These are phyloP conservation scores for Straminergon stramineum DNA, from an alignment of 225 moss, liverwort and hornwort species.

Conservation along the genomic window DNA sequence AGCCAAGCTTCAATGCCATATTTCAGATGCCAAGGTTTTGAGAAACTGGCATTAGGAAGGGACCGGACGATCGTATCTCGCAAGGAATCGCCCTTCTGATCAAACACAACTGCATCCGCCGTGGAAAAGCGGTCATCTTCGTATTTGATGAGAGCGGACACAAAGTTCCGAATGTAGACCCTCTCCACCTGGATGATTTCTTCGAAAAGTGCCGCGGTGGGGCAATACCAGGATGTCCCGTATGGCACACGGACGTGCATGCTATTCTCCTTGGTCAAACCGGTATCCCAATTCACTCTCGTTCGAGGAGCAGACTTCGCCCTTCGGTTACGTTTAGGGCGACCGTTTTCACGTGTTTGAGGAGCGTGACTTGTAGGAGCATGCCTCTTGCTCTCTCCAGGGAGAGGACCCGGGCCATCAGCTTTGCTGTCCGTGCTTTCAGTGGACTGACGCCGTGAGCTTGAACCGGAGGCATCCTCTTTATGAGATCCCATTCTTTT, in stretches of 20 bases:
- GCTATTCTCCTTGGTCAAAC: slow-evolving; percentile 32
- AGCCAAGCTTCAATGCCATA: slow-evolving; percentile 54
- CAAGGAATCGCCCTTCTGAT: slow-evolving; percentile 13
- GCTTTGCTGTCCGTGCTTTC: slow-evolving; percentile 23
- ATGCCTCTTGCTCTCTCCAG: slow-evolving; percentile 11
- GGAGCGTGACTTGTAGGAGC: neutral
- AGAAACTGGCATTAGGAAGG: slow-evolving; percentile 30
- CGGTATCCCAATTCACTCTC: slow-evolving; percentile 45
- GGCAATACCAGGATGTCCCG: slow-evolving; percentile 32
- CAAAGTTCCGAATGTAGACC: slow-evolving; percentile 40
- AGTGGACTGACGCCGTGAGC: slow-evolving; percentile 30
- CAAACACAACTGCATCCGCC: neutral
- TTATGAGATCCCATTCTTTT: slow-evolving; percentile 32
- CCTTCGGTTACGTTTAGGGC: slow-evolving; percentile 16
- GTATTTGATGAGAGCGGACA: slow-evolving; percentile 30
- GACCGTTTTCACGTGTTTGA: slow-evolving; percentile 4
- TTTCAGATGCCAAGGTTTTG: slow-evolving; percentile 42
- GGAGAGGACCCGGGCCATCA: neutral
- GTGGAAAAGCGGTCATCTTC: slow-evolving; percentile 13
- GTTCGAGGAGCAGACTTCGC: slow-evolving; percentile 38
- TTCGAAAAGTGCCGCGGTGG: slow-evolving; percentile 46
- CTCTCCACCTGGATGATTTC: slow-evolving; percentile 52
- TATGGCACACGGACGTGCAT: slow-evolving; percentile 33
- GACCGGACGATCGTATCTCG: slow-evolving; percentile 15
- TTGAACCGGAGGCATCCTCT: slow-evolving; percentile 25